These are phyloP conservation scores for Calonectria montana DNA, from an alignment of 2,329 filamentous ascomycete species.

Conservation along the genomic window DNA sequence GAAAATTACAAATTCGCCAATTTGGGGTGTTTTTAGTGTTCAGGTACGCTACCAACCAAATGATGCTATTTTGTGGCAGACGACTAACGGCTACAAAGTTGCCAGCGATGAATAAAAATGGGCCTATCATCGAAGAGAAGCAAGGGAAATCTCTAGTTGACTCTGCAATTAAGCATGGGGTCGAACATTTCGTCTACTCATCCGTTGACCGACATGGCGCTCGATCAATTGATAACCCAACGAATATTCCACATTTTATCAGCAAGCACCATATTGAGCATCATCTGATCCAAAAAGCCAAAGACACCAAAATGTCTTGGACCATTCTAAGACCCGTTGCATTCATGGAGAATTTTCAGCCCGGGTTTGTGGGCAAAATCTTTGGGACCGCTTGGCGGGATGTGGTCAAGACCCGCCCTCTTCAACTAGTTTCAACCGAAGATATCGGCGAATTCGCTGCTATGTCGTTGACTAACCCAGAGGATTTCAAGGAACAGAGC, in stretches of 20 bases:
- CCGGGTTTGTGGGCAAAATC: constrained; percentile 45
- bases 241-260: constrained; percentile 69
- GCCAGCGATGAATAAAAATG: constrained; percentile 26
- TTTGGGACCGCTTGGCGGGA: constrained; percentile 48
- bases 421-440: constrained; percentile 33
- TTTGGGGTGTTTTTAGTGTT: constrained; percentile 72
- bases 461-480: constrained; percentile 47
- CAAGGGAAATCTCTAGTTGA: constrained; percentile 70
- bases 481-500: constrained; percentile 43
- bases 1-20: constrained; percentile 36
- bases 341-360: constrained; percentile 54
- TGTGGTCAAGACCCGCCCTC: constrained; percentile 41
- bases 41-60: constrained; percentile 53
- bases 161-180: constrained; percentile 62
- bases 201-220: constrained; percentile 71
- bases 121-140: constrained; percentile 26
- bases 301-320: constrained; percentile 46
- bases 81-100: constrained; percentile 1
- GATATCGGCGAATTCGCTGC: constrained; percentile 56
- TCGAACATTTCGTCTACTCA: constrained; percentile 70
- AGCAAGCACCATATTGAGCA: constrained; percentile 70
- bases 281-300: constrained; percentile 61
- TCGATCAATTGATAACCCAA: constrained; percentile 61
- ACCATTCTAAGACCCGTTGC: constrained; percentile 52
- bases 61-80: too few species aligned